phyloP scores from a whole-genome alignment of 148 eudicot species.

The Rhododendron griersonianum region DNA sequence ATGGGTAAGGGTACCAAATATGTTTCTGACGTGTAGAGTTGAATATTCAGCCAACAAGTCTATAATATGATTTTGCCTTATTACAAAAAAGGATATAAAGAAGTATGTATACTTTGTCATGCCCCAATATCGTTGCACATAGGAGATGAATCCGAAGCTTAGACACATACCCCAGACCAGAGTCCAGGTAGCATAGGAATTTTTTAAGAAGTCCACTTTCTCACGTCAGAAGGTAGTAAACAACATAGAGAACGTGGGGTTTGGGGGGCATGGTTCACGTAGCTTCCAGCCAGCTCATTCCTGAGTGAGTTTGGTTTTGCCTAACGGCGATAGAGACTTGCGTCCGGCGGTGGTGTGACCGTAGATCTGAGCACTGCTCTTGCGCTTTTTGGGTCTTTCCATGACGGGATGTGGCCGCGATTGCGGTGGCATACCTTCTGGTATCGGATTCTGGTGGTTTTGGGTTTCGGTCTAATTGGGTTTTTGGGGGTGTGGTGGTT shows the following conservation, averaged over 20 bases:
- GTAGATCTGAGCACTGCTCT: too few relatives aligned
- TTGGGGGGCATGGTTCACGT: too few relatives aligned
- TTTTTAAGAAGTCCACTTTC: background rate
- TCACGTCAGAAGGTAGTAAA: background rate
- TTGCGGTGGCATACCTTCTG: too few relatives aligned
- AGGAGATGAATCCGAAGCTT: background rate
- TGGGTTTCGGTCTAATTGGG: too few relatives aligned
- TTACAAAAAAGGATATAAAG: background rate
- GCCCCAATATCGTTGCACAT: background rate
- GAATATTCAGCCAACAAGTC: background rate
- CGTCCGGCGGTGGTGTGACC: too few relatives aligned
- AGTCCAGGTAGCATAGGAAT: background rate
- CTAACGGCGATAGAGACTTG: too few relatives aligned
- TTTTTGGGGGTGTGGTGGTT: too few relatives aligned
- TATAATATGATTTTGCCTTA: background rate
- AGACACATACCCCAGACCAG: background rate
- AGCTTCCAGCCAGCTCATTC: too few relatives aligned
- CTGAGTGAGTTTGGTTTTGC: too few relatives aligned
- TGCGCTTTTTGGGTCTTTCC: too few relatives aligned
- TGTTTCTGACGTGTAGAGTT: background rate
- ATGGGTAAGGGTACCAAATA: background rate
- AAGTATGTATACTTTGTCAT: background rate
- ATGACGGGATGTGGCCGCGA: too few relatives aligned
- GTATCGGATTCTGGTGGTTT: too few relatives aligned
- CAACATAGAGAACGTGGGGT: background rate